These are phyloP conservation scores for Boletus subparvulus DNA, from an alignment of 768 basidiomycete species.

Conservation along the genomic window DNA sequence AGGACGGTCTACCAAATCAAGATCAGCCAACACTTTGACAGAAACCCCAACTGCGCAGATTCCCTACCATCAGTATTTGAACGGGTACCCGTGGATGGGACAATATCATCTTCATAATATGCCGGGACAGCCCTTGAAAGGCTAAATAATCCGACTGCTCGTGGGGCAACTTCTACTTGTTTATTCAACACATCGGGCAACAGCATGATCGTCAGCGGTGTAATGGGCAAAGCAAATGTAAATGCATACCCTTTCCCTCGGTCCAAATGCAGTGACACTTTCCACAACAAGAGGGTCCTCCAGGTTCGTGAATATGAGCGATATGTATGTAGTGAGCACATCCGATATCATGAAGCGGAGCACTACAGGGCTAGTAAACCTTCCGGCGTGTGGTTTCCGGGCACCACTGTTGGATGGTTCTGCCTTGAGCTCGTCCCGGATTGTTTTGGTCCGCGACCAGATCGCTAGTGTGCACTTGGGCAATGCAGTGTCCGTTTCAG, in stretches of 20 bases:
- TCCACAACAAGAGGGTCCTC: constrained; percentile 52
- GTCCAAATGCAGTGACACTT: constrained; percentile 67
- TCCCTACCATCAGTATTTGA: constrained; percentile 49
- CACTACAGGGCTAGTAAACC: constrained; percentile 33
- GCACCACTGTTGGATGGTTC: neutral
- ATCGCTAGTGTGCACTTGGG: constrained; percentile 48
- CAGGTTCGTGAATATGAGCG: constrained; percentile 39
- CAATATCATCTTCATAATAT: constrained; percentile 60
- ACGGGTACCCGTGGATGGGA: constrained; percentile 52
- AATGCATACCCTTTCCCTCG: constrained; percentile 59
- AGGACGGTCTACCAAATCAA: constrained; percentile 44
- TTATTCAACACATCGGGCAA: neutral
- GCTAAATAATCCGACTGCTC: constrained; percentile 66
- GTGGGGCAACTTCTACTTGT: constrained; percentile 59
- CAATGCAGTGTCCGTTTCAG: neutral
- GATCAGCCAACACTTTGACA: neutral
- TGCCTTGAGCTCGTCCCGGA: constrained; percentile 10
- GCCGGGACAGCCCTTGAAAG: constrained; percentile 65
- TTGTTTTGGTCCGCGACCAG: constrained; percentile 42
- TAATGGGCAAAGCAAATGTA: neutral
- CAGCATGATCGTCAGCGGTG: neutral
- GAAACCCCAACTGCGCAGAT: neutral
- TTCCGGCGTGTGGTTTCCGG: constrained; percentile 5
- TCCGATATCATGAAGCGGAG: constrained; percentile 64
- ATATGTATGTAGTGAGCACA: constrained; percentile 65